Base-by-base conservation (phyloP, 2,329 filamentous ascomycete species). In the Penicillium sp. region DNA sequence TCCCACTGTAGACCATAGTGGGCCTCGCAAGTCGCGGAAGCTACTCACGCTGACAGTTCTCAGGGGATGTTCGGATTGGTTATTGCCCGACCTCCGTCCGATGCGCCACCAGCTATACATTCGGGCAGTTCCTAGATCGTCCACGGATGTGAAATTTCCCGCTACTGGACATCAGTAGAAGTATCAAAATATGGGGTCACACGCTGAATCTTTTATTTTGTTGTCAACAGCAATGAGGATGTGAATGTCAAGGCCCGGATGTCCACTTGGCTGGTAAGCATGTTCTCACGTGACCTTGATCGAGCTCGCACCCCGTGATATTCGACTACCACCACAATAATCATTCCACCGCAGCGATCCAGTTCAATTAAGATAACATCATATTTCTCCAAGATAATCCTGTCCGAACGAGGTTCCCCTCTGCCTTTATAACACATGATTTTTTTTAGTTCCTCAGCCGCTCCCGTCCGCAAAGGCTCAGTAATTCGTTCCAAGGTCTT, bases 1-100 rank as follows among this genome's bases (percentile, higher is more conserved):
- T 74, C 19, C 73, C 70, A 15, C 64, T 58, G 51, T 74, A 73
- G 4, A 73, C 71, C 71, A 72, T 37, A 33, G 59, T 30, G 49
- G 49, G 28, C 28, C 56, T 24, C 10, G n/a, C 22, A 33, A 3
- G n/a, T 9, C 10, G 28, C 13, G 35, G 35, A 37, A 15, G 28
- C 5, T 51, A 5, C 12, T 12, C 9, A 26, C 9, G 17, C 42
- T 30, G 22, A 22, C 49, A 53, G 38, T 53, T 19, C 40, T 30
- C 17, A 53, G 59, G n/a, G n/a, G 17, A 50, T 33, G 13, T 26
- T 51, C 49, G 49, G 30, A 13, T 53, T 53, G 49, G 28, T 24
- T 35, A 35, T n/a, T 35, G 28, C 35, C 26, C 49, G 30, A 35
- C 33, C 17, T 53, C n/a, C 37, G 40, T 53, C n/a, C 37, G 40